Conservation (phyloP, 768 basidiomycete genomes). For the Phylloporus rhodoxanthus region DNA sequence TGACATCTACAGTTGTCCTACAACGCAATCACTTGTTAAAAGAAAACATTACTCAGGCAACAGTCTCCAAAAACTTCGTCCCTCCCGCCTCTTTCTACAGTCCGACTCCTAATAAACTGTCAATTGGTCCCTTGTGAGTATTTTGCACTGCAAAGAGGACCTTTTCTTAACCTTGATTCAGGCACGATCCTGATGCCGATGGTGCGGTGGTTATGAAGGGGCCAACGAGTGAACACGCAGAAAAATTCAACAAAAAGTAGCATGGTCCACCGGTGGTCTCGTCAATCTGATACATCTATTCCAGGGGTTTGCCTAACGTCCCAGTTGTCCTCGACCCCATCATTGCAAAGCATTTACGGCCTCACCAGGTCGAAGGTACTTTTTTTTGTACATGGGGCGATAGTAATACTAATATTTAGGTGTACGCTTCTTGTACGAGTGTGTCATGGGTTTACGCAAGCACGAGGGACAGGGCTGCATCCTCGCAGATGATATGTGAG, state of each 20-base stretch:
- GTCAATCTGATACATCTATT: constrained; percentile 2
- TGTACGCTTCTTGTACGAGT: constrained; percentile 88
- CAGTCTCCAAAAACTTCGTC: constrained; percentile 33
- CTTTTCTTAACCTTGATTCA: constrained; percentile 22
- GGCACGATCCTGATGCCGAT: constrained; percentile 71
- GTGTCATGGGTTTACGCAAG: constrained; percentile 88
- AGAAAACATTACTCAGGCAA: constrained; percentile 17
- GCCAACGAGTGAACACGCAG: constrained; percentile 62
- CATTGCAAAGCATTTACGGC: constrained; percentile 67
- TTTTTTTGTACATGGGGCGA: constrained; percentile 1
- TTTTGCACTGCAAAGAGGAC: not conserved
- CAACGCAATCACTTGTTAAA: constrained; percentile 8
- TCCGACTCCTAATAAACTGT: constrained; percentile 28
- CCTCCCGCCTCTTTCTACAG: constrained; percentile 62
- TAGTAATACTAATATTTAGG: constrained; percentile 36
- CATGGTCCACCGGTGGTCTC: constrained; percentile 1
- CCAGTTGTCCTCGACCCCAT: constrained; percentile 89
- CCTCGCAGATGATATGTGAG: constrained; percentile 92
- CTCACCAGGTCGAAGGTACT: constrained; percentile 85
- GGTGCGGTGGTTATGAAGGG: constrained; percentile 84
- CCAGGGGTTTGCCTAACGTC: constrained; percentile 58
- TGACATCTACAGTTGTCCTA: constrained; percentile 7
- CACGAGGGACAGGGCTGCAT: constrained; percentile 94
- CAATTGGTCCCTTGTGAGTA: constrained; percentile 21
- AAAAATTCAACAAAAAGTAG: constrained; percentile 67